Evolutionary conservation across 23 red algal species (phyloP).

Genomic region (Gracilaria caudata): DNA sequence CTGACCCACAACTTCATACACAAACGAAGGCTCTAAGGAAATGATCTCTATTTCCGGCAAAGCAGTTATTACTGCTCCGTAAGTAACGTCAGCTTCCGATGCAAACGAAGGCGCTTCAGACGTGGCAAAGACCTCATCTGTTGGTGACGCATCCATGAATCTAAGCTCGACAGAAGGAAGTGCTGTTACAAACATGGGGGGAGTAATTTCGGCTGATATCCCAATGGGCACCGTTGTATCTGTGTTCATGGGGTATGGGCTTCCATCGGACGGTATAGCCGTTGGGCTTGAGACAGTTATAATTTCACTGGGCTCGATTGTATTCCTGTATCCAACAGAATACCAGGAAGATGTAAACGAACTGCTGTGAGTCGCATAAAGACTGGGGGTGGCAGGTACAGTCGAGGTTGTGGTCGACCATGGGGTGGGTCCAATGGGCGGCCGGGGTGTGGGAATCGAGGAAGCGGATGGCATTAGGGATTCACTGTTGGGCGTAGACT

Average conservation of each 20-base stretch:
- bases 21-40: not conserved
- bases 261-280: not conserved
- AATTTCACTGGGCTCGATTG: not conserved
- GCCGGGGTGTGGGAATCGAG: not conserved
- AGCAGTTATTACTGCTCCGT: not conserved
- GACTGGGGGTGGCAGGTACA: not conserved
- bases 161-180: not conserved
- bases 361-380: not conserved
- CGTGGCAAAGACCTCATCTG: not conserved
- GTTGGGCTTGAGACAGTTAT: not conserved
- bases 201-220: not conserved
- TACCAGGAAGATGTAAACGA: not conserved
- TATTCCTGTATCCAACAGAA: not conserved
- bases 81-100: not conserved
- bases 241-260: not conserved
- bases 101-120: not conserved
- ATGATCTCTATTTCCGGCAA: not conserved
- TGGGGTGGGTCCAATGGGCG: not conserved
- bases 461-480: not conserved
- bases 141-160: not conserved
- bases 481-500: not conserved
- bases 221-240: slow-evolving; percentile 5
- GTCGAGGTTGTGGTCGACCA: not conserved
- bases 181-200: not conserved
- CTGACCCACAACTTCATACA: too few species aligned